Evolutionary conservation across 257 asterid species (phyloP).

Genomic region (Solanum dulcamara): DNA sequence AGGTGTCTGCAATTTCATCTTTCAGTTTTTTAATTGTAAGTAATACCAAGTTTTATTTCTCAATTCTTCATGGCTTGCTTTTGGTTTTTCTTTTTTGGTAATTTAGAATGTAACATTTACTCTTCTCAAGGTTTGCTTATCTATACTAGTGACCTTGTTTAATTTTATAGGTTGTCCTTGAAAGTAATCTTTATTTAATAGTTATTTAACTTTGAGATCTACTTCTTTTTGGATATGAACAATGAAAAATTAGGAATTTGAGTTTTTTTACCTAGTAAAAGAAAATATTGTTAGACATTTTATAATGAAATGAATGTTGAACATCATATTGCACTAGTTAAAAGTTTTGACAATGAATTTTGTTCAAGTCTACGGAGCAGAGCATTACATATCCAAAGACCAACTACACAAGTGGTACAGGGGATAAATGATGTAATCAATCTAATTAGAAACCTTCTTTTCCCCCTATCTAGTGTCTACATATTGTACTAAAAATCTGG

Average conservation of each 20-base stretch:
- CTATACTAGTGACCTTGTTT: neutral
- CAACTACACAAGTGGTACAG: neutral
- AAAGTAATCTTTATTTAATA: neutral
- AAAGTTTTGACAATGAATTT: neutral
- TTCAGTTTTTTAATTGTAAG: neutral
- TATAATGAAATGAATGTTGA: neutral
- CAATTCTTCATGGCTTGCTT: neutral
- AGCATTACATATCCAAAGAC: neutral
- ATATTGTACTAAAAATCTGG: neutral
- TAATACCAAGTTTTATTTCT: neutral
- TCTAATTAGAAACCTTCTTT: neutral
- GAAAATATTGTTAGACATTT: neutral
- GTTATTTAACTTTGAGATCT: neutral
- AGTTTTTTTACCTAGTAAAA: neutral
- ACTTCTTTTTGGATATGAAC: neutral
- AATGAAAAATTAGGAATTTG: neutral
- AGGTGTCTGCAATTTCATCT: constrained; percentile 39
- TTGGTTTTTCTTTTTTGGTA: neutral
- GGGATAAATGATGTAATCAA: neutral
- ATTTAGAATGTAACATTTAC: neutral
- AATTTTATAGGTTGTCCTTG: neutral
- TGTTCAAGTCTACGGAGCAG: neutral
- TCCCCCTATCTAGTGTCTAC: neutral
- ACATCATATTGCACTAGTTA: neutral
- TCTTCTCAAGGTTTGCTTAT: neutral